Base-by-base conservation (phyloP, 169 alveolate genomes). In the Cryptosporidium sp. region DNA sequence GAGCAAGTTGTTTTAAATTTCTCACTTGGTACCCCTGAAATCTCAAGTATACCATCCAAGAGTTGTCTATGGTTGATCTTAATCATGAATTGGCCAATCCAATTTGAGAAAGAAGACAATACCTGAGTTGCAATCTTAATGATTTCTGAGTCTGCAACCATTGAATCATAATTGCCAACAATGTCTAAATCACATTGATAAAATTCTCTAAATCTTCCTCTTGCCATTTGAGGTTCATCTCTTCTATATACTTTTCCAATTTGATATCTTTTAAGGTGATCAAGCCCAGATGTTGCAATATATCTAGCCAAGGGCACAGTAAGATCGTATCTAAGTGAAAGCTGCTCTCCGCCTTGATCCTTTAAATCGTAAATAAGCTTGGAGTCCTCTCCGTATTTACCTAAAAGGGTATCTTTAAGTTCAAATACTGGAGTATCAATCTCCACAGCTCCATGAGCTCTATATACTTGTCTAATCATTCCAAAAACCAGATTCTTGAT, bases 351-450 rank as follows among this genome's bases (percentile, higher is more conserved):
- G 52, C 99, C 99, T 71, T 97, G 97, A 86, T 98, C 99, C 50
- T 97, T 97, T 67, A 98, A 86, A 70, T 98, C 99, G 91, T 95
- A 98, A 52, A 98, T 97, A 31, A 98, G 95, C 94, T 97, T 97
- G 55, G 96, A 94, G 91, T 98, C 99, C 70, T 97, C 99, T 31
- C 99, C 99, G 87, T 98, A 98, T 91, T 98, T 98, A 12, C 98
- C 98, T 69, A 95, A 93, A 55, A 97, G 87, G 0, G 99, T 97
- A 92, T 97, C 99, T 75, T 96, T 95, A 43, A 97, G 96, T 93
- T 98, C 99, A 86, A 98, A 97, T 21, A 98, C 98, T 14, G 99
- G 99, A 4, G 99, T 98, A 91, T 98, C 99, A 35, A 97, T 97
- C 89, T 97, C 99, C 35, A 95, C 98, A 3, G 99, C 99, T 21